phyloP scores from a whole-genome alignment of 2,329 filamentous ascomycete genomes.

The Aaosphaeria pasadenensis region DNA sequence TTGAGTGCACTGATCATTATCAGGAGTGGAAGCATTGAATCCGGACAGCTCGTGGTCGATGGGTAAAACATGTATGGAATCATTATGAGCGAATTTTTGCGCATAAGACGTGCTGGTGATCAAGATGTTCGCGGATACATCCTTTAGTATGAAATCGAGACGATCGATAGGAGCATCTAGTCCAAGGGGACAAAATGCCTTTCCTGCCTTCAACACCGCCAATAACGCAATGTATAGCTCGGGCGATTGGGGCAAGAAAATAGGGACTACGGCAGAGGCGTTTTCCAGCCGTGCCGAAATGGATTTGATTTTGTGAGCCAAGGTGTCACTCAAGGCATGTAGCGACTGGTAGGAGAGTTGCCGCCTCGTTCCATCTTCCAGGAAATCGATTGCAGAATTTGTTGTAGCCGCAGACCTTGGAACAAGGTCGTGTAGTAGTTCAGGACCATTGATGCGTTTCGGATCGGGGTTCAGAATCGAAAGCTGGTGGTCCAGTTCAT shows the following conservation, averaged over 20 bases:
- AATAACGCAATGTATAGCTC: slow-evolving; percentile 75
- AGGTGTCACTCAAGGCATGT: slow-evolving; percentile 54
- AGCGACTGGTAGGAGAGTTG: slow-evolving; percentile 62
- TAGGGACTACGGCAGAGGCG: slow-evolving; percentile 59
- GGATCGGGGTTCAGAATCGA: slow-evolving; percentile 57
- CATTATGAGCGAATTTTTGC: slow-evolving; percentile 35
- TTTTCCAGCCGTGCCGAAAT: slow-evolving; percentile 24
- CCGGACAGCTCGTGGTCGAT: slow-evolving; percentile 38
- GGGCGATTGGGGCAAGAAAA: slow-evolving; percentile 74
- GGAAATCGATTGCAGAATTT: slow-evolving; percentile 61
- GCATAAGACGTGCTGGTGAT: slow-evolving; percentile 58
- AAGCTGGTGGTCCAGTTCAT: slow-evolving; percentile 11
- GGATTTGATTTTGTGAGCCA: slow-evolving; percentile 46
- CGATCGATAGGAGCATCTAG: slow-evolving; percentile 75
- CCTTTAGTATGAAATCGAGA: slow-evolving; percentile 74
- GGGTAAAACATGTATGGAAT: slow-evolving; percentile 37
- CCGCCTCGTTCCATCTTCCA: slow-evolving; percentile 47
- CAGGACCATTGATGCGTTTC: slow-evolving; percentile 51
- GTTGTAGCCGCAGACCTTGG: slow-evolving; percentile 33
- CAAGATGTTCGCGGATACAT: slow-evolving; percentile 68
- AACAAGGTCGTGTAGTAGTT: slow-evolving; percentile 63
- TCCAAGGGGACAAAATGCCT: slow-evolving; percentile 81
- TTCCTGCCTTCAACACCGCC: slow-evolving; percentile 76
- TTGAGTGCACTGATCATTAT: neutral
- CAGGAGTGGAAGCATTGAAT: neutral